Evolutionary conservation across 768 basidiomycete species (phyloP), one percentile per base, ranked within the genome.

Genomic region (Suillus paluster): DNA sequence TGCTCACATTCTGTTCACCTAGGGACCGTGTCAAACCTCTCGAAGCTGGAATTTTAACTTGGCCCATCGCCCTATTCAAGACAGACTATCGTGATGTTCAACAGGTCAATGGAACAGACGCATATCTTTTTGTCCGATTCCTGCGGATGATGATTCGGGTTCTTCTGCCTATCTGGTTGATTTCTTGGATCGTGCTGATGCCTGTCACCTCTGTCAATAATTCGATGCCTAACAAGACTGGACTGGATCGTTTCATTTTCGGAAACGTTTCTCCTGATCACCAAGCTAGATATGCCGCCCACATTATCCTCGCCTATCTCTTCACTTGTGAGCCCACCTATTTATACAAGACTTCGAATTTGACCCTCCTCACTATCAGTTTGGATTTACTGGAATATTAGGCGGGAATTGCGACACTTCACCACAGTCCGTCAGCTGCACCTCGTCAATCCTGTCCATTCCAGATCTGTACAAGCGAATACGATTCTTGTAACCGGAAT

Each of bases 51-150:
- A 65, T 85, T 21, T 75, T 93, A 25, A 70, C 80, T 38, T 96
- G 93, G 94, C 89, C 91, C 2, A 62, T 83, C 21, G 80, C 85
- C 1, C 74, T 95, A 21, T 87, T 78, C 75, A 80, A 78, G 2
- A 81, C 88, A 2, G 84, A 94, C 69, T 86, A 88, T 68, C 76
- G 76, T 33, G 81, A 80, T 25, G 86, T 93, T 61, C 82, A 86
- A 62, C 77, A 79, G 46, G 81, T 84, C 46, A 95, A 95, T 64
- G 94, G 94, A 30, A 80, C 91, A 61, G 97, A 99, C 72, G 92
- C 95, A 17, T 99, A 97, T 78, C 89, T 96, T 71, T 99, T 92
- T 68, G 89, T 97, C 49, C 90, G 94, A 58, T 98, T 92, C 74
- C 80, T 93, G 33, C 86, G 89, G 54, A 88, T 98, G 82, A 91